These are phyloP conservation scores for Stylonectria norvegica DNA, from an alignment of 2,329 filamentous ascomycete genomes.

Conservation along the genomic window DNA sequence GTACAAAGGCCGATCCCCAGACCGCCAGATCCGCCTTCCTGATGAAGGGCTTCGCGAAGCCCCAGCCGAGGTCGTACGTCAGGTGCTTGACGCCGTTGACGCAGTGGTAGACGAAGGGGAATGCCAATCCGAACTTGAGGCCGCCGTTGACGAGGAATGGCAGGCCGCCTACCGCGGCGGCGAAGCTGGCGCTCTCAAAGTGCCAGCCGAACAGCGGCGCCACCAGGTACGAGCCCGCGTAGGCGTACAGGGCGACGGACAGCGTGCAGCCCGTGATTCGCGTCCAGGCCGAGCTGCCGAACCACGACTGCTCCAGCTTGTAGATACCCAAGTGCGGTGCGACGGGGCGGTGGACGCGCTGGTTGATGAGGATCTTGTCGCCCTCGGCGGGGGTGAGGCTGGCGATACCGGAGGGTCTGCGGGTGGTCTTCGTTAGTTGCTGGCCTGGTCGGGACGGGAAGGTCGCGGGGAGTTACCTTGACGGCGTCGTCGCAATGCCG, in stretches of 20 bases:
- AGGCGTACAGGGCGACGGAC: constrained; percentile 73
- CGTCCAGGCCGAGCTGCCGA: constrained; percentile 67
- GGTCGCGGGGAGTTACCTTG: constrained; percentile 39
- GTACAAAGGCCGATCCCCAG: constrained; percentile 44
- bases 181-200: constrained; percentile 57
- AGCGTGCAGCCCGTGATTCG: constrained; percentile 78
- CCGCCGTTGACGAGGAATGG: constrained; percentile 57
- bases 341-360: constrained; percentile 78
- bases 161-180: constrained; percentile 56
- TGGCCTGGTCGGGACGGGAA: constrained; percentile 1
- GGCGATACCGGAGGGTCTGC: constrained; percentile 53
- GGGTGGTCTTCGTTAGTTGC: constrained; percentile 2
- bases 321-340: constrained; percentile 86
- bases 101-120: constrained; percentile 58
- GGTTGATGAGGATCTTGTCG: constrained; percentile 68
- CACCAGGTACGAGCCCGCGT: constrained; percentile 75
- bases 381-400: constrained; percentile 53
- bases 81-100: constrained; percentile 56
- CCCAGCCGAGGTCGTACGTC: constrained; percentile 49
- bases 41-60: constrained; percentile 49
- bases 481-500: constrained; percentile 41
- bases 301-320: constrained; percentile 81
- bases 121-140: constrained; percentile 53
- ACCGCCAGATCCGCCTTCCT: constrained; percentile 45
- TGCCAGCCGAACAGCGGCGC: constrained; percentile 69